Evolutionary conservation across 1,284 basidiomycete genomes (phyloP), one percentile per base, ranked within the genome.

Genomic region (Pseudozyma tsukubaensis): DNA sequence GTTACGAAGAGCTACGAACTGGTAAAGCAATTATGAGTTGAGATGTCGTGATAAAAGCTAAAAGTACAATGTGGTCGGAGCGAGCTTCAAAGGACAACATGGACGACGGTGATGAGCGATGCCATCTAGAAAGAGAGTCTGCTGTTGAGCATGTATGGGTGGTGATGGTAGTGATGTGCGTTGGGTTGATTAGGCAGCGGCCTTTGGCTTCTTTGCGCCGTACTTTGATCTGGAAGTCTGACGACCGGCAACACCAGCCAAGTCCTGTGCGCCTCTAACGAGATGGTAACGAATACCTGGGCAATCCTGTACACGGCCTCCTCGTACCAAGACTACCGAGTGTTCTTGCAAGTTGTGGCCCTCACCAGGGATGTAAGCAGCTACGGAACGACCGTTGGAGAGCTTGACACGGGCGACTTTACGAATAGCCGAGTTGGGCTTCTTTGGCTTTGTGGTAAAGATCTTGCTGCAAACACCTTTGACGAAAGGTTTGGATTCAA

Each of bases 301-400:
- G 84, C 98, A 88, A 90, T 99, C 97, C 87, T 98, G 95, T 3
- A 94, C 92, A 86, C 94, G 89, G 9, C 97, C 97, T 13, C 97
- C 97, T 81, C 95, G 88, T 19, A 99, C 89, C 45, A 98, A 86
- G 4, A 99, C 95, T 2, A 99, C 97, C 84, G 91, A 92, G 84
- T 99, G 97, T 85, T 99, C 97, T 87, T 99, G 97, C 80, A 99
- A 86, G 84, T 97, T 98, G 85, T 99, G 96, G 1, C 97, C 97
- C 83, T 99, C 97, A 76, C 97, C 97, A 43, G 92, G 93, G 59
- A 99, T 95, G 59, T 98, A 99, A 14, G 95, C 95, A 86, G 92
- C 92, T 63, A 95, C 89, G 43, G 90, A 91, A 85, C 93, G 92
- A 53, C 97, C 97, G 36, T 92, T 96, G 36, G 91, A 89, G 52